Conservation (phyloP, 2,329 filamentous ascomycete genomes). For the Cordyceps javanica region DNA sequence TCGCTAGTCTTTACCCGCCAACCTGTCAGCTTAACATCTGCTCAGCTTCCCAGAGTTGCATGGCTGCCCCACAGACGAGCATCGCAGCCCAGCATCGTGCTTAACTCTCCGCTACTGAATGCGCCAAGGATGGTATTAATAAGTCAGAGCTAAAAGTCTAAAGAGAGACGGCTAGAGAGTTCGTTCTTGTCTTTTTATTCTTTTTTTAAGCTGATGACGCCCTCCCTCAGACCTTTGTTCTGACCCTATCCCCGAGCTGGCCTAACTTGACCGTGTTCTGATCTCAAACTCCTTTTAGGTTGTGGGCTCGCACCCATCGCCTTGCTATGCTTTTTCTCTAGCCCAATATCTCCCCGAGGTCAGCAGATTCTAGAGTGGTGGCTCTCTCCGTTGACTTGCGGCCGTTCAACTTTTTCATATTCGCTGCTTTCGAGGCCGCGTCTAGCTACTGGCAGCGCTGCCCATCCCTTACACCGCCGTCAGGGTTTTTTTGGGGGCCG, state of each 20-base stretch:
- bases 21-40: too few species aligned
- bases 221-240: neutral
- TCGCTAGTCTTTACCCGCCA: too few species aligned
- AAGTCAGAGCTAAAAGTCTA: neutral
- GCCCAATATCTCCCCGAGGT: neutral
- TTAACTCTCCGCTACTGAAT: neutral
- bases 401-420: neutral
- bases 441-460: neutral
- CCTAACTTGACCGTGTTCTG: neutral
- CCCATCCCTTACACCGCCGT: neutral
- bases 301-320: neutral
- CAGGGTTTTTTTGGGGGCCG: neutral
- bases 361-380: neutral
- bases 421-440: neutral
- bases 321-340: neutral
- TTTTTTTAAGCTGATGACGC: neutral
- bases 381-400: neutral
- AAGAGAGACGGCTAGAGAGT: neutral
- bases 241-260: constrained; percentile 6
- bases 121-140: neutral
- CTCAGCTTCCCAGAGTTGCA: neutral
- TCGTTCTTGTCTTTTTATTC: neutral
- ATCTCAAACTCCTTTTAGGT: neutral
- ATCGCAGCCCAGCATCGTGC: neutral
- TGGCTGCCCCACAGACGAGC: constrained; percentile 4